These are phyloP conservation scores for Exophiala bonariae DNA, from an alignment of 2,329 filamentous ascomycete genomes.

Conservation along the genomic window DNA sequence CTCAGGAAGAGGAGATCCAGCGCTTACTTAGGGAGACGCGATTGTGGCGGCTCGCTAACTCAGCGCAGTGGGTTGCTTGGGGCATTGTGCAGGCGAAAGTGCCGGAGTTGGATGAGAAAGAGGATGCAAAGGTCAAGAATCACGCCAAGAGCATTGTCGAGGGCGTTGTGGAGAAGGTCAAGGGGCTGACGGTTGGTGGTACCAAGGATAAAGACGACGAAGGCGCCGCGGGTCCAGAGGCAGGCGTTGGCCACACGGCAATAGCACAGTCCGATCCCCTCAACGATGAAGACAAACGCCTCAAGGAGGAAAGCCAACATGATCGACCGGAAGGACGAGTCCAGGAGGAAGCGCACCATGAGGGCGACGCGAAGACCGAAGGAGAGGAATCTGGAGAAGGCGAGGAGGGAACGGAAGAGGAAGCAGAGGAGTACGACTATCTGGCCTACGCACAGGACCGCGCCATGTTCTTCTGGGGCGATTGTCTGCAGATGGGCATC, in stretches of 20 bases:
- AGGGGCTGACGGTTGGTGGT: constrained; percentile 28
- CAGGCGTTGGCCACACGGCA: background rate
- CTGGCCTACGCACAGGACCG: constrained; percentile 86
- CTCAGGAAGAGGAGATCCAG: constrained; percentile 66
- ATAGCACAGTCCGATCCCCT: constrained; percentile 20
- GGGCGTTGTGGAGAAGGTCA: constrained; percentile 24
- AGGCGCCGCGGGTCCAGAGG: background rate
- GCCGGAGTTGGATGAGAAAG: constrained; percentile 62
- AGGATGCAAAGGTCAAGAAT: constrained; percentile 8
- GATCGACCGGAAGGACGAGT: constrained; percentile 24
- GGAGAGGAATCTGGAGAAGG: constrained; percentile 19
- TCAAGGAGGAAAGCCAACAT: constrained; percentile 14
- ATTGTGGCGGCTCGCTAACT: constrained; percentile 85
- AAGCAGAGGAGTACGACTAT: constrained; percentile 85
- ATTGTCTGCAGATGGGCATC: constrained; percentile 75
- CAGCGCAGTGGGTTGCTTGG: constrained; percentile 91
- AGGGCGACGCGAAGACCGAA: constrained; percentile 14
- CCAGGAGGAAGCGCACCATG: constrained; percentile 23
- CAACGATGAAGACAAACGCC: constrained; percentile 22
- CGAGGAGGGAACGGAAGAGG: constrained; percentile 47
- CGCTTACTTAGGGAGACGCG: constrained; percentile 75
- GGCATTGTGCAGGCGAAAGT: constrained; percentile 93
- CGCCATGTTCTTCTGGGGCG: constrained; percentile 92
- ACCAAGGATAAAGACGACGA: constrained; percentile 1
- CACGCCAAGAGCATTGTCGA: constrained; percentile 18